Base-by-base conservation (phyloP, 2,329 filamentous ascomycete genomes). In the Claviceps arundinis region DNA sequence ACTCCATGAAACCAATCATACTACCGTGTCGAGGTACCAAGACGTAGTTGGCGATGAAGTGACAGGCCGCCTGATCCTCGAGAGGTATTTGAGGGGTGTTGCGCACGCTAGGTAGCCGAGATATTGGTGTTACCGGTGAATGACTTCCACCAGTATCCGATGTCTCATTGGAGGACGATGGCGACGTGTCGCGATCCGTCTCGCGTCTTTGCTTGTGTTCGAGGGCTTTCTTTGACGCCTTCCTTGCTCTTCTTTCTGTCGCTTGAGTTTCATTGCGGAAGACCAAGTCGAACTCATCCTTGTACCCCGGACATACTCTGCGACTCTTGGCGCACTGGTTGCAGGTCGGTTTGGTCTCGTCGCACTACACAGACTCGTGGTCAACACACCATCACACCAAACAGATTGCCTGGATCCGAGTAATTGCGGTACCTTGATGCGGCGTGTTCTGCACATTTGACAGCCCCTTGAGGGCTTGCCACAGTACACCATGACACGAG, bases 231-330 rank as follows among this genome's bases (percentile, higher is more conserved):
- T 70, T 73, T 62, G 65, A 76, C 43, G 75, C 73, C 60, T 76
- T 80, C 52, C 75, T 74, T 16, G 78, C 81, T 60, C 81, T 75
- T 55, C 77, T 73, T 60, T 82, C 81, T 37, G 82, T 84, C 1
- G 82, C 81, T 57, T 79, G 77, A 30, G 83, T 87, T 68, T 87
- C 83, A 63, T 87, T 84, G 52, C 84, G 80, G 59, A 87, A 85
- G 51, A 87, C 77, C 24, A 87, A 68, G 59, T 87, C 84, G 58
- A 87, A 85, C 57, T 85, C 82, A 61, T 85, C 80, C 62, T 80
- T 81, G 65, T 85, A 85, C 46, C 82, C 82, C 3, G 81, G 81
- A 60, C 82, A 85, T 57, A 76, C 71, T 41, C 80, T 75, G 53
- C 78, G 72, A 40, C 80, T 82, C 60, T 83, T 84, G 56, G 73